Evolutionary conservation across 805 yeast species (phyloP).

Genomic region (Wickerhamiella azyma): DNA sequence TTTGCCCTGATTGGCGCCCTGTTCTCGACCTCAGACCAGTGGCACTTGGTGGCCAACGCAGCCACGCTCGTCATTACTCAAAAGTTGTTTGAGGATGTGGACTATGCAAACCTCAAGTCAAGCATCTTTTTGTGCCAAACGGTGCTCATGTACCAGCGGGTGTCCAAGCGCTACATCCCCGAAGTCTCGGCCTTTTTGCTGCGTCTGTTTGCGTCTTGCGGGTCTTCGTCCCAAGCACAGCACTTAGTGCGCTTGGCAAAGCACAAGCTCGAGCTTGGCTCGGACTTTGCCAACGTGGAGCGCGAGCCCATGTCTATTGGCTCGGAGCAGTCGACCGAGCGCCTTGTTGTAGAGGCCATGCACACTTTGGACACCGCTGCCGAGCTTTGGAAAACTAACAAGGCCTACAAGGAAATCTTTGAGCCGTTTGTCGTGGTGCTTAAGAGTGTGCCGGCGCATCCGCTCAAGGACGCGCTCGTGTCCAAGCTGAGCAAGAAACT

Average conservation of each 20-base stretch:
- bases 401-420: conserved; percentile 21
- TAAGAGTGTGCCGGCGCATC: conserved; percentile 21
- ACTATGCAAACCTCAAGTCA: conserved; percentile 29
- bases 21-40: conserved; percentile 91
- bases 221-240: conserved; percentile 7
- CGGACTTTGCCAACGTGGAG: conserved; percentile 1
- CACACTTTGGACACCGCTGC: conserved; percentile 14
- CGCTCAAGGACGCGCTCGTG: conserved; percentile 10
- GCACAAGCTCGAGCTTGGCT: neutral
- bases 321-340: conserved; percentile 1
- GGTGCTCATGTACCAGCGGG: conserved; percentile 56
- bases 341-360: conserved; percentile 11
- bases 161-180: conserved; percentile 71
- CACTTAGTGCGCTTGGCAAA: conserved; percentile 5
- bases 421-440: conserved; percentile 15
- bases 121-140: conserved; percentile 58
- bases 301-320: conserved; percentile 21
- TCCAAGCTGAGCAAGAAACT: conserved; percentile 37
- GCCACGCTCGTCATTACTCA: conserved; percentile 61
- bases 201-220: conserved; percentile 16
- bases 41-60: conserved; percentile 83
- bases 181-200: conserved; percentile 47
- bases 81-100: conserved; percentile 41
- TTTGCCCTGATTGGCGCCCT: conserved; percentile 60
- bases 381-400: conserved; percentile 22